A percentile compares a stretch with the other conserved stretches of the same genome.
These are phyloP conservation scores for Lactifluus pinguis DNA, from an alignment of 768 basidiomycete species.

Conservation along the genomic window DNA sequence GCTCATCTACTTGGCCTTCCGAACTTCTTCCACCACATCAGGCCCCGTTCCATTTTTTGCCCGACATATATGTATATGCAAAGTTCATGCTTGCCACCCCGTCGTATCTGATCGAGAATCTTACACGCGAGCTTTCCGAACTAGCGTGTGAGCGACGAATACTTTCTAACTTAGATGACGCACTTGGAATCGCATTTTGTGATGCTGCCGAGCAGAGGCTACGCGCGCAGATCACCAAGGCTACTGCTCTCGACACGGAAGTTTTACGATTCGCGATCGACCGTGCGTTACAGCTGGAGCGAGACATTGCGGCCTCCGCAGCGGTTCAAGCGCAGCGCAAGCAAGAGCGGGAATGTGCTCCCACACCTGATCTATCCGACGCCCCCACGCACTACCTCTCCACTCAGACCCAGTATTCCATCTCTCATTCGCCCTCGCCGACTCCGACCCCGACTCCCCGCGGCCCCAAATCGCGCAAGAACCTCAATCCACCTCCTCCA, in stretches of 20 bases:
- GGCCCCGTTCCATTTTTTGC: slow-evolving; percentile 93
- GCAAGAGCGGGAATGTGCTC: slow-evolving; percentile 21
- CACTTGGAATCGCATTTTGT: slow-evolving; percentile 70
- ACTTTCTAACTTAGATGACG: slow-evolving; percentile 60
- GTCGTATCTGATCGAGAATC: slow-evolving; percentile 64
- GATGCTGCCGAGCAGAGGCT: slow-evolving; percentile 71
- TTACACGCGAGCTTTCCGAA: slow-evolving; percentile 63
- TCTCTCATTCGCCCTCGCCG: background rate
- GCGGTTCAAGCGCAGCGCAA: slow-evolving; percentile 22
- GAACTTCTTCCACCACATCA: slow-evolving; percentile 86
- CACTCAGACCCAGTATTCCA: slow-evolving; percentile 17
- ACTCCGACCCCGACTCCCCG: slow-evolving; percentile 32
- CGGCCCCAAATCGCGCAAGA: slow-evolving; percentile 54
- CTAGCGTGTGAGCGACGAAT: slow-evolving; percentile 61
- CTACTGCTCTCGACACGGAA: slow-evolving; percentile 62
- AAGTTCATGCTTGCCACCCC: slow-evolving; percentile 98
- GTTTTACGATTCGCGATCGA: slow-evolving; percentile 56
- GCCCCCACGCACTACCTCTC: slow-evolving; percentile 53
- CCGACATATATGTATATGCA: slow-evolving; percentile 78
- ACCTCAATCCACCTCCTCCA: slow-evolving; percentile 79
- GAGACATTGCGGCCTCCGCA: slow-evolving; percentile 40
- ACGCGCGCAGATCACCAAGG: slow-evolving; percentile 71
- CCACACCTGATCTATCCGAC: slow-evolving; percentile 26
- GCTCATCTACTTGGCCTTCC: slow-evolving; percentile 89
- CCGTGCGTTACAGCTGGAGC: slow-evolving; percentile 48